A percentile compares a stretch with the other conserved stretches of the same genome.
Conservation (phyloP, 768 basidiomycete genomes). For the Agaricus sinodeliciosus region DNA sequence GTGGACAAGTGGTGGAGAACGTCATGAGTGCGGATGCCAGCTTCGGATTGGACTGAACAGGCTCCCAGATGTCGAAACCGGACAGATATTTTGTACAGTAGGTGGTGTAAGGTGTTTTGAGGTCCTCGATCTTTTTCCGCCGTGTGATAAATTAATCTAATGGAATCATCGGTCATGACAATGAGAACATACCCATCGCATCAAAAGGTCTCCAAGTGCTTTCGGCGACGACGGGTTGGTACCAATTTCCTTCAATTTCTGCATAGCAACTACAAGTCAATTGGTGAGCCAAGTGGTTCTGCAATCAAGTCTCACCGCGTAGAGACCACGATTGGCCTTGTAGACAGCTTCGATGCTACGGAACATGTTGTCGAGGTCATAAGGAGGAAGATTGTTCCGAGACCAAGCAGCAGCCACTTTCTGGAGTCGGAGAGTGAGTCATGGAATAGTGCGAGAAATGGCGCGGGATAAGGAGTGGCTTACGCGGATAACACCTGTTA, state of each 20-base stretch:
- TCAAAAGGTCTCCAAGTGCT: constrained; percentile 89
- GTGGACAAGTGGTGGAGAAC: constrained; percentile 64
- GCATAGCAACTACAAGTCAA: constrained; percentile 15
- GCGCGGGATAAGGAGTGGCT: constrained; percentile 20
- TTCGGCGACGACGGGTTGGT: constrained; percentile 89
- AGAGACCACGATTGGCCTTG: constrained; percentile 80
- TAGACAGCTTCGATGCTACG: constrained; percentile 88
- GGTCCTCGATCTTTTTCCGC: constrained; percentile 73
- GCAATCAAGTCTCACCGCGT: constrained; percentile 41
- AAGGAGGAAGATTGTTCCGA: constrained; percentile 86
- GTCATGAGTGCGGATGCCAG: constrained; percentile 59
- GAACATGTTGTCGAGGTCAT: constrained; percentile 90
- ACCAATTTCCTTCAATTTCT: constrained; percentile 95
- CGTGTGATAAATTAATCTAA: constrained; percentile 11
- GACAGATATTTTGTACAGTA: constrained; percentile 67
- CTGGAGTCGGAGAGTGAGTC: constrained; percentile 32
- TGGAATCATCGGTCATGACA: constrained; percentile 2
- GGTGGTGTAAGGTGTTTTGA: constrained; percentile 78
- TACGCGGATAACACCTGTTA: constrained; percentile 88
- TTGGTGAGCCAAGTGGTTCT: not conserved
- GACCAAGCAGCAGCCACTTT: constrained; percentile 99
- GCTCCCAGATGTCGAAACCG: constrained; percentile 82
- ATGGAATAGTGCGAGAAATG: constrained; percentile 6
- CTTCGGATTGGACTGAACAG: constrained; percentile 69
- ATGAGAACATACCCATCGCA: constrained; percentile 80